Evolutionary conservation across 2,329 filamentous ascomycete species (phyloP).

Genomic region (Claviceps sp.): DNA sequence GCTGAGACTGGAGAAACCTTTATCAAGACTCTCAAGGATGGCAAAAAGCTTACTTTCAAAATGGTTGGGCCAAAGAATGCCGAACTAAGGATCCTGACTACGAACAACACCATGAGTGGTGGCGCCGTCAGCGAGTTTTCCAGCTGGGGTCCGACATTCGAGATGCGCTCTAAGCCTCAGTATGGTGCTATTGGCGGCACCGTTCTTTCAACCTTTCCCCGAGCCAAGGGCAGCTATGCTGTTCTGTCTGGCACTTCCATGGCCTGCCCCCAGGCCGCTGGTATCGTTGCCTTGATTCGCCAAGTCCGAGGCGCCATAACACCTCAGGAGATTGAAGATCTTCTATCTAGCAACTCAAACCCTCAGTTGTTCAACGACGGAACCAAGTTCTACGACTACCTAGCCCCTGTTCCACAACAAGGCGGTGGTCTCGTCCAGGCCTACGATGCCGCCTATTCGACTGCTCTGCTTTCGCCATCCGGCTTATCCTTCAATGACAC

Average conservation of each 20-base stretch:
- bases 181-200: conserved; percentile 41
- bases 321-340: conserved; percentile 34
- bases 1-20: conserved; percentile 28
- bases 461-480: conserved; percentile 26
- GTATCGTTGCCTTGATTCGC: conserved; percentile 38
- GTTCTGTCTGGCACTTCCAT: conserved; percentile 46
- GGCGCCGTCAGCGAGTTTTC: conserved; percentile 40
- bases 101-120: conserved; percentile 21
- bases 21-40: conserved; percentile 28
- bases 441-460: conserved; percentile 42
- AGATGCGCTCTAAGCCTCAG: conserved; percentile 43
- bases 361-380: conserved; percentile 36
- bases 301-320: conserved; percentile 37
- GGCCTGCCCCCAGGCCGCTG: conserved; percentile 43
- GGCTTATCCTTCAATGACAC: conserved; percentile 46
- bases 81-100: conserved; percentile 16
- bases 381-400: conserved; percentile 18
- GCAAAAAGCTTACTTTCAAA: conserved; percentile 28
- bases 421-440: conserved; percentile 48
- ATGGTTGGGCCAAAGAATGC: conserved; percentile 24
- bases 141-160: conserved; percentile 48
- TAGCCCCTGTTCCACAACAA: conserved; percentile 46
- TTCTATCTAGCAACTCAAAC: conserved; percentile 35
- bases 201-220: conserved; percentile 45
- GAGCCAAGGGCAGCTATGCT: conserved; percentile 31